Evolutionary conservation across 495 filamentous ascomycete genomes (phyloP).

Genomic region (Viridothelium virens): DNA sequence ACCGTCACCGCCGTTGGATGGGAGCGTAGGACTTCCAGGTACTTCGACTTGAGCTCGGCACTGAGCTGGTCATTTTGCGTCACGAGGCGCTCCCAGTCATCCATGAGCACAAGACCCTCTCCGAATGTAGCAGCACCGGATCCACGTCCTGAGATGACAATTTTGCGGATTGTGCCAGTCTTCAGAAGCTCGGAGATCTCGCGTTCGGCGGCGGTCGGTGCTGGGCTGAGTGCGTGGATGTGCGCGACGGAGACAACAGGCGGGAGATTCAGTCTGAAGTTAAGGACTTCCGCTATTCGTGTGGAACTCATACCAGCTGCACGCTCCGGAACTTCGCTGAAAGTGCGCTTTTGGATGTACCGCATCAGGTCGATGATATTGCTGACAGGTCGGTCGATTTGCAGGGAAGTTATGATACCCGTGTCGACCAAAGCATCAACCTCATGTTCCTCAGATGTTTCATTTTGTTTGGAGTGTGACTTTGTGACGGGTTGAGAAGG

Average conservation of each 20-base stretch:
- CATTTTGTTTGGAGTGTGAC: background rate
- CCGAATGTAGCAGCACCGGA: slow-evolving; percentile 53
- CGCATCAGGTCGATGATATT: slow-evolving; percentile 58
- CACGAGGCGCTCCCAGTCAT: slow-evolving; percentile 56
- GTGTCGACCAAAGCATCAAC: slow-evolving; percentile 49
- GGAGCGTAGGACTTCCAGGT: slow-evolving; percentile 45
- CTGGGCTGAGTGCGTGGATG: slow-evolving; percentile 57
- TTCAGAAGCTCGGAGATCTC: slow-evolving; percentile 60
- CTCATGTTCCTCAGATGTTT: slow-evolving; percentile 10
- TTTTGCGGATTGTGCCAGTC: slow-evolving; percentile 53
- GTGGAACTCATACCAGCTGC: slow-evolving; percentile 66
- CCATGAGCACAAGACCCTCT: slow-evolving; percentile 59
- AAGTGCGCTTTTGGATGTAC: slow-evolving; percentile 58
- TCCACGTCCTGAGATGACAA: slow-evolving; percentile 60
- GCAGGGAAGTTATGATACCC: slow-evolving; percentile 47
- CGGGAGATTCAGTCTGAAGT: slow-evolving; percentile 57
- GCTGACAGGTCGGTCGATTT: slow-evolving; percentile 46
- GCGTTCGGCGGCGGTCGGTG: slow-evolving; percentile 63
- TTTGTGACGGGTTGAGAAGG: background rate
- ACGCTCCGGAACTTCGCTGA: slow-evolving; percentile 54
- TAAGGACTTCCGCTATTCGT: slow-evolving; percentile 62
- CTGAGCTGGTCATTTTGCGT: slow-evolving; percentile 38
- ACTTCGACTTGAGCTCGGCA: slow-evolving; percentile 45
- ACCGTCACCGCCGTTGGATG: slow-evolving; percentile 50
- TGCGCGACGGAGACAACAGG: slow-evolving; percentile 64